phyloP scores from a whole-genome alignment of 129 eudicot genomes.

The Artemisia argyi region DNA sequence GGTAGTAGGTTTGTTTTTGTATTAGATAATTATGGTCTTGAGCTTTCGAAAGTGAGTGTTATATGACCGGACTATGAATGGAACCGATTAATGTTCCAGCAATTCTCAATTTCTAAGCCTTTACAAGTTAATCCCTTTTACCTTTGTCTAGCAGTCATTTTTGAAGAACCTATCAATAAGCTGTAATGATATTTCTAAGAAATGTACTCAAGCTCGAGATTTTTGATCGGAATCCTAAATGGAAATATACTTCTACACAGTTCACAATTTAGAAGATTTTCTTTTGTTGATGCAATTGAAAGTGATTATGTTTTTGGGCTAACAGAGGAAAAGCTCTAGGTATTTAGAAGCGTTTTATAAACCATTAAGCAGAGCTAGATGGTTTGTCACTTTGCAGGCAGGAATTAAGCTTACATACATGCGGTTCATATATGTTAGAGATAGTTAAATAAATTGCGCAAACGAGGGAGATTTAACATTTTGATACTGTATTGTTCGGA shows the following conservation, averaged over 20 bases:
- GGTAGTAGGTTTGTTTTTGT: neutral
- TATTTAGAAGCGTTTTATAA: too few species aligned
- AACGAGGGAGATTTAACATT: neutral
- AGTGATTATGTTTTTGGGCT: too few species aligned
- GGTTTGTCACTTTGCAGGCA: neutral
- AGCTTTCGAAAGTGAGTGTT: neutral
- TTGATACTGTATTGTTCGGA: neutral
- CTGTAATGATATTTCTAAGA: too few species aligned
- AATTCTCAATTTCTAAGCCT: too few species aligned
- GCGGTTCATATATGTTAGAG: neutral
- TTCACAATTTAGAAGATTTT: too few species aligned
- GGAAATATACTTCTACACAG: neutral
- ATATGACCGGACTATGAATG: neutral
- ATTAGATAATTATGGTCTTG: neutral
- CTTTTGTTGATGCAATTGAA: too few species aligned
- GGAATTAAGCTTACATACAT: slow-evolving; percentile 4
- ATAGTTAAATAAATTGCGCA: neutral
- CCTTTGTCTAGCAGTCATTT: neutral
- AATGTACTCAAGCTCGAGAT: too few species aligned
- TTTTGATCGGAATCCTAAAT: neutral
- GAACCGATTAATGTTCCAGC: neutral
- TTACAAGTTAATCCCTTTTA: neutral
- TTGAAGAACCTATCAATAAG: too few species aligned
- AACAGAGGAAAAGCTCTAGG: too few species aligned
- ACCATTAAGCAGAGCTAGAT: too few species aligned